A percentile compares a stretch with the other conserved stretches of the same genome.
Evolutionary conservation across 2,329 filamentous ascomycete genomes (phyloP).

Genomic region (Aspergillus pseudoviridinutans): DNA sequence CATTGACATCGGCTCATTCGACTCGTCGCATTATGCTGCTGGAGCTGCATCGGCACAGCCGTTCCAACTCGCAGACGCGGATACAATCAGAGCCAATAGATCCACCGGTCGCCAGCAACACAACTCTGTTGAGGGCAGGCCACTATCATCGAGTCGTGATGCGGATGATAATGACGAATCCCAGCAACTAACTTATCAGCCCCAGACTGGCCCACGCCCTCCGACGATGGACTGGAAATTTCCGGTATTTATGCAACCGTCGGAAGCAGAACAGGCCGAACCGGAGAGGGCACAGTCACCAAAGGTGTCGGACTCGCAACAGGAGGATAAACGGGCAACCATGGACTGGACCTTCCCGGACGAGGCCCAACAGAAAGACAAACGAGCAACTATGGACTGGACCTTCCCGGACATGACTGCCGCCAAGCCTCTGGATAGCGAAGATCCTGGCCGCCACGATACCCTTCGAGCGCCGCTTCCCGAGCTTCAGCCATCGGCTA

Average conservation of each 20-base stretch:
- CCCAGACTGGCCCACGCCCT: slow-evolving; percentile 37
- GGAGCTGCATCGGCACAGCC: slow-evolving; percentile 48
- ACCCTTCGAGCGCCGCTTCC: slow-evolving; percentile 30
- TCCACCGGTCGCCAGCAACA: slow-evolving; percentile 45
- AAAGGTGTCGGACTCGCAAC: background rate
- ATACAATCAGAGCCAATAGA: slow-evolving; percentile 55
- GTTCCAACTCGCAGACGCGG: slow-evolving; percentile 49
- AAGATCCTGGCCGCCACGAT: slow-evolving; percentile 23
- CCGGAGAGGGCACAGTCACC: background rate
- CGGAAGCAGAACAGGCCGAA: slow-evolving; percentile 12
- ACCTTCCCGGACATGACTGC: slow-evolving; percentile 47
- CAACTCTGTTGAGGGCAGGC: slow-evolving; percentile 34
- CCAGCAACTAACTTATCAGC: slow-evolving; percentile 28
- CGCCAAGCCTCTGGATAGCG: slow-evolving; percentile 4
- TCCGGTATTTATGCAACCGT: slow-evolving; percentile 28
- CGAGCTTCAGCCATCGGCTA: slow-evolving; percentile 12
- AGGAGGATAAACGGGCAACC: slow-evolving; percentile 18
- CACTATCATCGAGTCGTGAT: slow-evolving; percentile 29
- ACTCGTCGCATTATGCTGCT: slow-evolving; percentile 49
- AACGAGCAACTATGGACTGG: slow-evolving; percentile 50
- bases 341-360: background rate
- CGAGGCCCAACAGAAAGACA: slow-evolving; percentile 20
- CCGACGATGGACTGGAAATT: slow-evolving; percentile 49
- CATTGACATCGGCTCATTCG: slow-evolving; percentile 55
- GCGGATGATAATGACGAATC: slow-evolving; percentile 19